A percentile compares a stretch with the other conserved stretches of the same genome.
These are phyloP conservation scores for Hymenoscyphus repandus DNA, from an alignment of 2,329 filamentous ascomycete genomes.

Conservation along the genomic window DNA sequence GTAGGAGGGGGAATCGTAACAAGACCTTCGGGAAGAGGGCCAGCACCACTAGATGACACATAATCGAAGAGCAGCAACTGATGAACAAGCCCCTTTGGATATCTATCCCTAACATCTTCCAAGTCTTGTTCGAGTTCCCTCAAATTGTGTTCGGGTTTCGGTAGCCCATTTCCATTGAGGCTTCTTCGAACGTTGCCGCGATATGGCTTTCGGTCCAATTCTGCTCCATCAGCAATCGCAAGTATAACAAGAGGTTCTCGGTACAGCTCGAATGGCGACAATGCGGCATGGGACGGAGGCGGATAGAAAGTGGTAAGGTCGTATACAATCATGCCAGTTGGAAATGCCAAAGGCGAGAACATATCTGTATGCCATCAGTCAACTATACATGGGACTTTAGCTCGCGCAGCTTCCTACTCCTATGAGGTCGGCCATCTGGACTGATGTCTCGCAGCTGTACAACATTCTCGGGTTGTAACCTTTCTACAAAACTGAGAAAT, in stretches of 20 bases:
- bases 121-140: constrained; percentile 61
- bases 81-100: constrained; percentile 71
- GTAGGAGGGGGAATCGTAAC: constrained; percentile 64
- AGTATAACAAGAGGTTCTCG: constrained; percentile 79
- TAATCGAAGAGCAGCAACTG: constrained; percentile 79
- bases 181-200: constrained; percentile 53
- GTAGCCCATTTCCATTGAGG: constrained; percentile 42
- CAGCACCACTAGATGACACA: constrained; percentile 40
- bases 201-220: constrained; percentile 52
- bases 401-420: constrained; percentile 56
- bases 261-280: constrained; percentile 87
- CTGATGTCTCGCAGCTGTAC: constrained; percentile 82
- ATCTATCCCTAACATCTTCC: constrained; percentile 64
- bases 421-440: constrained; percentile 76
- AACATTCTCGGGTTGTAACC: constrained; percentile 73
- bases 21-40: constrained; percentile 61
- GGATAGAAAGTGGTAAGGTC: constrained; percentile 77
- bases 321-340: constrained; percentile 80
- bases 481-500: constrained; percentile 72
- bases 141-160: constrained; percentile 50
- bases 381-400: constrained; percentile 3
- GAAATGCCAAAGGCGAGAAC: constrained; percentile 89
- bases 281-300: constrained; percentile 69
- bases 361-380: constrained; percentile 56
- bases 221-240: constrained; percentile 75